Evolutionary conservation across 805 yeast genomes (phyloP), one percentile per base, ranked within the genome.

Genomic region (Candida khao-thaluensis): DNA sequence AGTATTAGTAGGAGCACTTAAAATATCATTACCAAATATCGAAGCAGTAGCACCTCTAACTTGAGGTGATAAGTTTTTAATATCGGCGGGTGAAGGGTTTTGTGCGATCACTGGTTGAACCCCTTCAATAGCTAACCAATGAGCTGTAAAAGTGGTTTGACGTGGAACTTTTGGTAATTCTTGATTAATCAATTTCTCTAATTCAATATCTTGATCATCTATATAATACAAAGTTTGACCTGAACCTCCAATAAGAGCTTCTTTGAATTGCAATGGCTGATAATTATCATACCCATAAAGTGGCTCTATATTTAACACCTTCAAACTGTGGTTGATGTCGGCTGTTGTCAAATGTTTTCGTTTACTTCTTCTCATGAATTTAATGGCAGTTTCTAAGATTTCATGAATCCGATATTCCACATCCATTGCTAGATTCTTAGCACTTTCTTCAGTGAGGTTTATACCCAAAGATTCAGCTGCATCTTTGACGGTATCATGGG

Each of bases 81-180:
- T 82, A 50, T 90, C 97, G 36, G 79, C 72, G 15, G 81, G 76
- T 35, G 82, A 75, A 17, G 99, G 99, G 64, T 93, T 93, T 63
- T 95, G 99, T 2, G 97, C 95, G 40, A 93, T 91, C 22, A 93
- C 82, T 1, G 99, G 99, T 57, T 93, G 99, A 7, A 93, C 95
- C 42, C 99, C 99, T 62, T 93, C 99, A 38, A 93, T 86, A 0
- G 99, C 98, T 22, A 95, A 71, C 98, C 99, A 91, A 59, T 85
- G 95, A 5, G 97, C 95, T 0, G 98, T 89, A 60, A 86, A 90
- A 0, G 96, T 82, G 2, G 95, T 82, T 44, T 83, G 81, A 42
- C 98, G 75, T 4, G 99, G 99, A 2, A 95, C 95, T 53, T 84
- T 87, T 5, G 99, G 99, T 43, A 93, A 69, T 22, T 96, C 97